Base-by-base conservation (phyloP, 257 asterid genomes). In the Apocynum venetum region DNA sequence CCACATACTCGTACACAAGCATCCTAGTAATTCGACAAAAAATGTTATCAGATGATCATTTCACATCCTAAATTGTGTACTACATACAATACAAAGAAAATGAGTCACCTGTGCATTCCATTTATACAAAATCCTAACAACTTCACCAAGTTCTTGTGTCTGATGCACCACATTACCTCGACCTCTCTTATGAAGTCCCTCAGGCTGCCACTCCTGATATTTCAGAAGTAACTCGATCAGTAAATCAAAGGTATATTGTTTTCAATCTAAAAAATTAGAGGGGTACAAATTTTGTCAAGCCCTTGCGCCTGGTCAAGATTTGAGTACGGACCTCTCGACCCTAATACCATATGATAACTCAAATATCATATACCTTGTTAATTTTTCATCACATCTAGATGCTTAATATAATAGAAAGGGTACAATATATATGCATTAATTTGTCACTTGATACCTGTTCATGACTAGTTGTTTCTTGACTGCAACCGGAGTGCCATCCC, bases 131-230 rank as follows among this genome's bases (percentile, higher is more conserved):
- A 91, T 69, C 93, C 94, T 19, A 86, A 4, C 68, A 91, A 55
- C 77, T 87, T 89, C 74, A 88, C 91, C 89, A 88, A 77, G 78
- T 89, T 89, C 79, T 72, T 87, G 86, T 89, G 90, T 77, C 84
- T 81, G 52, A 89, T 66, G 70, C 85, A 56, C 84, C 85, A 47
- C 82, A 84, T 47, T 76, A 79, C 87, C 76, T 91, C 86, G 38
- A 83, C 90, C 72, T 82, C 84, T 53, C 17, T 60, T 1, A 55
- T 68, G 71, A 91, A 89, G 20, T 78, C 85, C 77, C 55, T 80
- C 17, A 47, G 53, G 38, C 36, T 79, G 19, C 77, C 79, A 79
- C 89, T 89, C 81, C 44, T 52, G 13, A 52, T 57, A 65, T 31
- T 41, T 52, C 66, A 61, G 6, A 35, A 31, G 14, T 7, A 60